These are phyloP conservation scores for Acanthamoeba triangularis DNA, from an alignment of 208 protist species.

Conservation along the genomic window DNA sequence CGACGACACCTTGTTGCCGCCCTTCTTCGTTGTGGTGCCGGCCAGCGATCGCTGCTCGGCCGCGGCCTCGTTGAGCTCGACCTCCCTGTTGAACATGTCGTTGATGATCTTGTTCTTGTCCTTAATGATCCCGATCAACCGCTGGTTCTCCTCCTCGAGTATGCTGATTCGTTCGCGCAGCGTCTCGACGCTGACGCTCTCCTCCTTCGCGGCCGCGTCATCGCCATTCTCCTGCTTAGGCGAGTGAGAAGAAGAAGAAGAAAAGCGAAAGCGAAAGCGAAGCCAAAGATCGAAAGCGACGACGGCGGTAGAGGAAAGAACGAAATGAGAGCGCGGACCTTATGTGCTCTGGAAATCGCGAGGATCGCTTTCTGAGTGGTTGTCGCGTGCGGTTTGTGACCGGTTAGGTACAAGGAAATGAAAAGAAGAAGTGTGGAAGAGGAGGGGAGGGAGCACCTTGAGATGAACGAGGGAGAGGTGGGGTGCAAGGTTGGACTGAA, in stretches of 20 bases:
- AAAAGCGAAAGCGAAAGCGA: neutral
- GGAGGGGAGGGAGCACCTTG: neutral
- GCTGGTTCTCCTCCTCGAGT: slow-evolving; percentile 56
- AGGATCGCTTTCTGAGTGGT: slow-evolving; percentile 35
- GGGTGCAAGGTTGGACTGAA: slow-evolving; percentile 6
- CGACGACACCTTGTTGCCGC: neutral
- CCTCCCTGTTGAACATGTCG: slow-evolving; percentile 17
- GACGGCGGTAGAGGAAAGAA: neutral
- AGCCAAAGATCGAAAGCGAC: neutral
- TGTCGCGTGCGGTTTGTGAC: neutral
- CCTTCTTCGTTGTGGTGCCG: neutral
- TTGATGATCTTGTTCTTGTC: slow-evolving; percentile 69
- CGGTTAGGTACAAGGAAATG: neutral
- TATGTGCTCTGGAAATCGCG: neutral
- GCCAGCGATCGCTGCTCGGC: neutral
- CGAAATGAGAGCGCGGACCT: neutral
- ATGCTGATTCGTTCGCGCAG: neutral
- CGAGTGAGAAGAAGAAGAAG: neutral
- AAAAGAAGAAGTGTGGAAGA: neutral
- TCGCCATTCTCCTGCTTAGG: neutral
- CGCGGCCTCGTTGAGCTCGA: neutral
- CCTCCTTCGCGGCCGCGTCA: neutral
- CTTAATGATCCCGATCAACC: neutral
- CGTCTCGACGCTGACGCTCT: neutral
- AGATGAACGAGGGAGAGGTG: slow-evolving; percentile 12